Evolutionary conservation across 495 filamentous ascomycete genomes (phyloP).

Genomic region (Neurospora sp.): DNA sequence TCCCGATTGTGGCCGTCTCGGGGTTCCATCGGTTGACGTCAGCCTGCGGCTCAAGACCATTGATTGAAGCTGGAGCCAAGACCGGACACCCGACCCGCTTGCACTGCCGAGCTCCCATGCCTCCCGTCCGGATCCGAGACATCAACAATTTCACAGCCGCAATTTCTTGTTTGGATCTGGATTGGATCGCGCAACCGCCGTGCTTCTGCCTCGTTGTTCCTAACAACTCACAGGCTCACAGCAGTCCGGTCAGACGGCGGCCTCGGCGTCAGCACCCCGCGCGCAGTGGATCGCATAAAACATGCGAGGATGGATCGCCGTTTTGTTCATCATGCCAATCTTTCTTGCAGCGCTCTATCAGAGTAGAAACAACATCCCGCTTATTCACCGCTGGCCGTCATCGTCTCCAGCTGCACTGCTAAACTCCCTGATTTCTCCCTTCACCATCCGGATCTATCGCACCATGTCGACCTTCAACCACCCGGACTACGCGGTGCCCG

Average conservation of each 20-base stretch:
- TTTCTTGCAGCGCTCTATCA: neutral
- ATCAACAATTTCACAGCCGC: neutral
- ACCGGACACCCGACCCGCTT: neutral
- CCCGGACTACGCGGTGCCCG: constrained; percentile 31
- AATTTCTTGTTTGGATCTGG: neutral
- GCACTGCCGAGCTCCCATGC: neutral
- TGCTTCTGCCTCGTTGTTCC: neutral
- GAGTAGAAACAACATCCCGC: neutral
- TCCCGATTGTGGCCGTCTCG: neutral
- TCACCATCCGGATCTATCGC: neutral
- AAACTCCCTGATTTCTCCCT: neutral
- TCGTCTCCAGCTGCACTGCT: neutral
- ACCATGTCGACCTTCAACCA: constrained; percentile 42
- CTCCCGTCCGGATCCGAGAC: neutral
- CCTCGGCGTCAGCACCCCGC: neutral
- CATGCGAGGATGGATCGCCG: neutral
- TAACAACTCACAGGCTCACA: neutral
- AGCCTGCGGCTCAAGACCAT: neutral
- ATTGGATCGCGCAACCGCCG: neutral
- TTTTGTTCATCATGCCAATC: constrained; percentile 1
- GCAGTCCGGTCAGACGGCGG: neutral
- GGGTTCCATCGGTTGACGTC: neutral
- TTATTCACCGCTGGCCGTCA: neutral
- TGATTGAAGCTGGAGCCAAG: neutral
- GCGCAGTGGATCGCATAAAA: neutral